Conservation (phyloP, 805 yeast species). For the Kluyveromyces siamensis region DNA sequence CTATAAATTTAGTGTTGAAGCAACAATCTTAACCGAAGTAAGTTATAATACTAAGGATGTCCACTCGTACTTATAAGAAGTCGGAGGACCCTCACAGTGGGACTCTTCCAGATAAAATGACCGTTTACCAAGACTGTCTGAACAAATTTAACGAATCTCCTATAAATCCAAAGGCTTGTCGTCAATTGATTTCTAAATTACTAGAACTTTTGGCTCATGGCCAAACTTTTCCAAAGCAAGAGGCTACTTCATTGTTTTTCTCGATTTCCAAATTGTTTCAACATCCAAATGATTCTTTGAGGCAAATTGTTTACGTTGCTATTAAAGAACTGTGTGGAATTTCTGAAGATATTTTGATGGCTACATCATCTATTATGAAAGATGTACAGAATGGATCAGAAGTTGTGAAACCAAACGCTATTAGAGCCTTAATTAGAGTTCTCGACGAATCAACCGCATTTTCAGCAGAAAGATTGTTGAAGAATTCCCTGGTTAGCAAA, state of each 20-base stretch:
- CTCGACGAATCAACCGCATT: conserved; percentile 86
- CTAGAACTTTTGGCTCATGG: conserved; percentile 78
- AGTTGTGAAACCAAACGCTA: conserved; percentile 87
- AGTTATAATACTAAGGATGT: conserved; percentile 43
- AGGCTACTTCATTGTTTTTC: conserved; percentile 88
- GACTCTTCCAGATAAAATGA: conserved; percentile 84
- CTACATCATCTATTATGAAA: conserved; percentile 95
- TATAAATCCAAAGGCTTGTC: conserved; percentile 78
- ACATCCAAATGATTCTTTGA: conserved; percentile 69
- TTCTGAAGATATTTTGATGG: conserved; percentile 93
- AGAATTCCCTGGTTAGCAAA: conserved; percentile 84
- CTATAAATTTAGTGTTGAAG: background rate
- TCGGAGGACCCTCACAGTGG: conserved; percentile 67
- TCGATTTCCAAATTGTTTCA: conserved; percentile 92
- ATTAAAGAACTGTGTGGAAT: conserved; percentile 81
- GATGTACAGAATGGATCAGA: conserved; percentile 88
- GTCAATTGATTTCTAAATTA: conserved; percentile 71
- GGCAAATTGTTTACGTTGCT: conserved; percentile 90
- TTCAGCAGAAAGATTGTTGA: conserved; percentile 86
- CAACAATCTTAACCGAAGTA: background rate
- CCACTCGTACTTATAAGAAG: conserved; percentile 75
- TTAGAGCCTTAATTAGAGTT: conserved; percentile 83
- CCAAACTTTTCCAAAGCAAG: conserved; percentile 76
- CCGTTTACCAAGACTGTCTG: conserved; percentile 91
- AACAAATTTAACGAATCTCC: conserved; percentile 89